Base-by-base conservation (phyloP, 306 rosid species). In the Vigna angularis region DNA sequence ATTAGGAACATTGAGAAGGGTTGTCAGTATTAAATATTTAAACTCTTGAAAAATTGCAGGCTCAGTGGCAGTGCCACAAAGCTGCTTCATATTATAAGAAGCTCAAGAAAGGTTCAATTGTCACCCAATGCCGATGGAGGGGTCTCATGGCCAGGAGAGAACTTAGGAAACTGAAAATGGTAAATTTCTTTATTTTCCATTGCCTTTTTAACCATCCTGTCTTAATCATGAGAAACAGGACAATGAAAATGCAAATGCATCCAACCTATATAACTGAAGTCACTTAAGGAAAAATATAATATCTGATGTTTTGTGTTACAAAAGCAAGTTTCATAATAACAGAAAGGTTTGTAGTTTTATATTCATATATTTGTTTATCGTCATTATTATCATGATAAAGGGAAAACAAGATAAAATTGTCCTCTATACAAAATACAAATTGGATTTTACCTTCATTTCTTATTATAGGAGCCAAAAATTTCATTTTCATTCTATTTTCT, bases 131-230 rank as follows among this genome's bases (percentile, higher is more conserved):
- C 89, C 83, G 86, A 85, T 88, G 94, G 98, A 88, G 99, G 76
- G 97, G 97, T 42, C 80, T 77, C 66, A n/a, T 82, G 55, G 97
- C 87, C 26, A 91, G 87, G 81, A 85, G 51, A 83, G 99, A 93
- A 75, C 98, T 93, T 74, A 93, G 98, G 85, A 96, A 90, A 84
- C 93, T 93, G 85, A 96, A 93, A 89, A 90, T 93, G 99, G 99
- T 85, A 61, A 30, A 75, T 61, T 72, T 74, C 58, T 68, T 30
- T 51, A 58, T 64, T 34, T 28, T 14, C 7, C 47, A 66, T 49
- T 18, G 36, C 49, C 9, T 57, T 26, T 68, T 47, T 58, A 61
- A 55, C 78, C 77, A 45, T n/a, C 24, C 40, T 66, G 14, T 75
- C 44, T 53, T 7, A 71, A 70, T 57, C 62, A 79, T 62, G 11